A percentile compares a stretch with the other conserved stretches of the same genome.
Conservation (phyloP, 1,139 yeast genomes). For the Debaryomycetaceae sp. region DNA sequence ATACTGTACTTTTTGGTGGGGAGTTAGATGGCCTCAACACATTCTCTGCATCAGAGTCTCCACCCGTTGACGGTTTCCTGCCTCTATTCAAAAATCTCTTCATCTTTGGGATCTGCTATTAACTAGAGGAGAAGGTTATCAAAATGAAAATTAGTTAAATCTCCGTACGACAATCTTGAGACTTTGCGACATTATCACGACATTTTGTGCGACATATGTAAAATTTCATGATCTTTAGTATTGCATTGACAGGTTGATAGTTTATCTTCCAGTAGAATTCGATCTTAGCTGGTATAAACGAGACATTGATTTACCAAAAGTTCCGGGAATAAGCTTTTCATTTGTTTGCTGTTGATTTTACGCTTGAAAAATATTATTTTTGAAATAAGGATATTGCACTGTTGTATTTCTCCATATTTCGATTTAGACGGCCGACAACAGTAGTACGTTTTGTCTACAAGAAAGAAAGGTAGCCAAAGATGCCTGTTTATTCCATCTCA, state of each 20-base stretch:
- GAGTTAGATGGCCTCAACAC: conserved; percentile 7
- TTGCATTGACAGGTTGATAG: not conserved
- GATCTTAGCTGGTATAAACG: not conserved
- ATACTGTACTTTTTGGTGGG: conserved; percentile 21
- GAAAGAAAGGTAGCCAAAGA: too few species aligned
- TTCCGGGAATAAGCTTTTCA: not conserved
- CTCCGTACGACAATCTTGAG: too few species aligned
- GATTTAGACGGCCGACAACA: too few species aligned
- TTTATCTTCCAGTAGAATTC: not conserved
- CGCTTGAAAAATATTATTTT: too few species aligned
- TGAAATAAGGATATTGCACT: not conserved
- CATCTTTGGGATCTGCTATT: conserved; percentile 13
- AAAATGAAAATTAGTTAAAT: too few species aligned
- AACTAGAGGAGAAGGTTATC: too few species aligned
- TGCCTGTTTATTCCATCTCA: conserved; percentile 75
- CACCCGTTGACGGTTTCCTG: conserved; percentile 9
- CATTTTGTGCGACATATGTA: not conserved
- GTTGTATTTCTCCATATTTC: not conserved
- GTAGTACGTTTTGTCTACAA: too few species aligned
- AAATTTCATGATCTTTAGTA: not conserved
- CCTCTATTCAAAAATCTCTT: conserved; percentile 19
- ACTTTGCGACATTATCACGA: too few species aligned
- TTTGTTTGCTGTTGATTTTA: not conserved
- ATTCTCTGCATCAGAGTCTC: conserved; percentile 1
- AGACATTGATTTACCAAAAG: not conserved